Evolutionary conservation across 768 basidiomycete species (phyloP).

Genomic region (Zangia roseola): DNA sequence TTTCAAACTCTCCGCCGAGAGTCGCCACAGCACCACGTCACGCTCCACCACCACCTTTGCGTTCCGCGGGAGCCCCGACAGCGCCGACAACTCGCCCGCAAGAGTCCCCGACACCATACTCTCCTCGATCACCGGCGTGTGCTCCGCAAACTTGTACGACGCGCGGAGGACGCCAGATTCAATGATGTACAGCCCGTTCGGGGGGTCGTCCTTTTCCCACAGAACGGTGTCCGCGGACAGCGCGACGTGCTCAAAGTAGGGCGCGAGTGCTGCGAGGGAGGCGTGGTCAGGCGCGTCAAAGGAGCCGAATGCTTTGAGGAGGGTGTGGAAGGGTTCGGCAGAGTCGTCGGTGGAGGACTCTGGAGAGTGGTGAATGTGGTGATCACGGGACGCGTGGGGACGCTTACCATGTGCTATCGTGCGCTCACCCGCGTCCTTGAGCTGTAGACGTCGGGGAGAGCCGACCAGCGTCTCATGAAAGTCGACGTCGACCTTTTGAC

Average conservation of each 20-base stretch:
- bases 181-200: constrained; percentile 88
- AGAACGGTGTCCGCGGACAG: constrained; percentile 59
- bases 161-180: constrained; percentile 86
- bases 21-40: constrained; percentile 77
- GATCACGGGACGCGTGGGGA: background rate
- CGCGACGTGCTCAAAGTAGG: constrained; percentile 68
- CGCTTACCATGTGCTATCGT: constrained; percentile 61
- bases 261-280: constrained; percentile 59
- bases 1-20: constrained; percentile 58
- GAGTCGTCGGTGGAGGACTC: constrained; percentile 34
- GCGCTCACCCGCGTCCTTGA: constrained; percentile 69
- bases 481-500: constrained; percentile 50
- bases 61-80: constrained; percentile 79
- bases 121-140: constrained; percentile 69
- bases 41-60: constrained; percentile 84
- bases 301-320: constrained; percentile 78
- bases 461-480: constrained; percentile 43
- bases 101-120: constrained; percentile 93
- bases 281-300: constrained; percentile 57
- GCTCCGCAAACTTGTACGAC: constrained; percentile 72
- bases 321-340: constrained; percentile 68
- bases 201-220: constrained; percentile 73
- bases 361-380: background rate
- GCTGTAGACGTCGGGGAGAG: constrained; percentile 66
- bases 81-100: constrained; percentile 85